Evolutionary conservation across 108 stramenopile genomes (phyloP).

Genomic region (Nitzschia sp.): DNA sequence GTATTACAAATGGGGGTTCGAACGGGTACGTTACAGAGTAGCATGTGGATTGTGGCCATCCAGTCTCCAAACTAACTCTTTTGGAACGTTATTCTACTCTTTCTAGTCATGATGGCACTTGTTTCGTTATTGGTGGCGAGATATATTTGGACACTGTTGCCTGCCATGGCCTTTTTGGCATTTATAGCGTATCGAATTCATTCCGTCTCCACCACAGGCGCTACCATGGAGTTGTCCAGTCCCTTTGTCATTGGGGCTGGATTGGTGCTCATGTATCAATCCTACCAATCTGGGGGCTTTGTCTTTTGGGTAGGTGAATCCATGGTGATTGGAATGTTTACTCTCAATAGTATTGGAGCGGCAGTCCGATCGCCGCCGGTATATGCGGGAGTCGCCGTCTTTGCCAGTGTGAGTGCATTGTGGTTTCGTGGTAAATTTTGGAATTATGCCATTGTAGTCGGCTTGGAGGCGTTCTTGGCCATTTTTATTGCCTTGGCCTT

Average conservation of each 20-base stretch:
- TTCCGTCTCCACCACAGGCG: slow-evolving; percentile 14
- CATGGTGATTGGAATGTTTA: slow-evolving; percentile 76
- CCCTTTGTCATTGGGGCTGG: slow-evolving; percentile 69
- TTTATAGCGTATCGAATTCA: slow-evolving; percentile 62
- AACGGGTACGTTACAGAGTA: slow-evolving; percentile 56
- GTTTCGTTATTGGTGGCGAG: slow-evolving; percentile 59
- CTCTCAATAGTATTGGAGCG: slow-evolving; percentile 59
- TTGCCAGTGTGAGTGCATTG: slow-evolving; percentile 52
- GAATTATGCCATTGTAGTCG: slow-evolving; percentile 70
- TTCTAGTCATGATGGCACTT: slow-evolving; percentile 59
- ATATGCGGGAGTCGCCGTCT: slow-evolving; percentile 23
- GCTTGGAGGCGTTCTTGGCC: slow-evolving; percentile 63
- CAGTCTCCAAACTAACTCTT: neutral
- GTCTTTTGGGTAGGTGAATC: slow-evolving; percentile 76
- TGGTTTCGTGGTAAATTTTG: slow-evolving; percentile 83
- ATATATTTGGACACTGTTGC: slow-evolving; percentile 56
- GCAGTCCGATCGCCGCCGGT: slow-evolving; percentile 4
- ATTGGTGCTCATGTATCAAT: slow-evolving; percentile 70
- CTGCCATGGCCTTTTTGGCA: slow-evolving; percentile 52
- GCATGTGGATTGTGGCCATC: too few species aligned
- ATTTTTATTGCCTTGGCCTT: slow-evolving; percentile 77
- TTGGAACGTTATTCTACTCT: neutral
- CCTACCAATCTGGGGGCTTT: slow-evolving; percentile 12
- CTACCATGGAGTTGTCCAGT: slow-evolving; percentile 43
- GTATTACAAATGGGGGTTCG: slow-evolving; percentile 77